Base-by-base conservation (phyloP, 495 filamentous ascomycete species). In the Penicillium subrubescens region DNA sequence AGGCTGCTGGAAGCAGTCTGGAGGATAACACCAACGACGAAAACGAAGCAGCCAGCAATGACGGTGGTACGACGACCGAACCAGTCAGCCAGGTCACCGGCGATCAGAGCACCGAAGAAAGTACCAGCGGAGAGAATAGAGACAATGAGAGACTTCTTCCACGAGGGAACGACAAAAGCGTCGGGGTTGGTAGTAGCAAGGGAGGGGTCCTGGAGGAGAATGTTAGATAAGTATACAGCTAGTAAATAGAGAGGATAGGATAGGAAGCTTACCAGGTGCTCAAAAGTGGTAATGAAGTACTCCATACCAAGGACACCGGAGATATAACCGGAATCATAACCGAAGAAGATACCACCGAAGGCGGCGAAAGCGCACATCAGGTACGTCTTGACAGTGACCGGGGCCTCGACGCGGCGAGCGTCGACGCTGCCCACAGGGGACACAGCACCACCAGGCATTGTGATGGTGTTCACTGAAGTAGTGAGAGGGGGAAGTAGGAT, bases 111-210 rank as follows among this genome's bases (percentile, higher is more conserved):
- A 66, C 90, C 90, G 65, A 91, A 88, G 83, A 92, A 92, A 61
- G 90, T 92, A 69, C 90, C 90, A 67, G 82, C 84, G 31, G 90
- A 92, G 23, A 92, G 83, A 67, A 92, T 90, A 31, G 89, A 90
- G 65, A 87, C 87, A 68, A 90, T 90, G 34, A 92, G 81, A 7
- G 87, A 88, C 66, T 86, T 84, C 46, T 77, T 75, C 52, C 72
- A 81, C 12, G 82, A 76, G 5, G 80, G 75, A 27, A 88, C 67
- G 23, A 80, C 78, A 65, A 84, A 85, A 0, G 58, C 57, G 0
- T 69, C 67, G 12, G 65, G 46, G 39, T 67, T 60, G 25, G 71
- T 75, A 17, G 68, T 74, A 31, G 51, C 51, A 29, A 53, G 51
- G 14, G 51, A 53, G 51, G 51, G 51, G n/a, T 54, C 51, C 51